Evolutionary conservation across 1,284 basidiomycete genomes (phyloP), one percentile per base, ranked within the genome.

Genomic region (Sphagnurus paluster): DNA sequence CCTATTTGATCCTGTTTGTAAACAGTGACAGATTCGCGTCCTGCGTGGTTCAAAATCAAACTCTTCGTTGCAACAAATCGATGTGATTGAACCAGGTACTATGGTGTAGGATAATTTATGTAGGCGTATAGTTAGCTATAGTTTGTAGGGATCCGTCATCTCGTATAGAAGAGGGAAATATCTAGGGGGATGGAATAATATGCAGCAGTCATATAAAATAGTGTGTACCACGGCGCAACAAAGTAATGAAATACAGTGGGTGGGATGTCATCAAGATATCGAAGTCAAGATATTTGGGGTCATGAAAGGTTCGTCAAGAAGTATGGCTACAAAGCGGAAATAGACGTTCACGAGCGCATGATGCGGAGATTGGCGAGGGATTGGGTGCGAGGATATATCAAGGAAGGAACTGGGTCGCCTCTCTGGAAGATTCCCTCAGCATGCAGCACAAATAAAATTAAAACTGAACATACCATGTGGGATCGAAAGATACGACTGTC

Each of bases 401-500:
- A 44, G 37, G 34, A 40, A 19, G 56, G 52, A 41, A 69, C 42
- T 11, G 62, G 63, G 49, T 67, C 62, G 23, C 64, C 64, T 52
- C 68, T 63, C 71, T 73, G 52, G 11, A 51, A 46, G 39, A 25
- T 41, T 20, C 25, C 36, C 42, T 45, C 38, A 32, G 39, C n/a
- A 44, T 33, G 6, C 25, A 30, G 35, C 20, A 25, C 21, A 29
- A 13, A 30, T 40, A 28, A 52, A 39, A 36, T 38, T 39, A 39
- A 34, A 50, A 42, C 21, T 17, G 42, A 47, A 56, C 79, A 64
- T 60, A 81, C 79, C 49, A 69, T 61, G 56, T 74, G 58, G 29
- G 68, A 54, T 48, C 79, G 74, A 55, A 80, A 79, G 42, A 60
- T 56, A 50, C 64, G 61, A 36, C 81, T 65, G 57, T 79, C 72